phyloP scores from a whole-genome alignment of 768 basidiomycete genomes.

The Tubosaeta sp. region DNA sequence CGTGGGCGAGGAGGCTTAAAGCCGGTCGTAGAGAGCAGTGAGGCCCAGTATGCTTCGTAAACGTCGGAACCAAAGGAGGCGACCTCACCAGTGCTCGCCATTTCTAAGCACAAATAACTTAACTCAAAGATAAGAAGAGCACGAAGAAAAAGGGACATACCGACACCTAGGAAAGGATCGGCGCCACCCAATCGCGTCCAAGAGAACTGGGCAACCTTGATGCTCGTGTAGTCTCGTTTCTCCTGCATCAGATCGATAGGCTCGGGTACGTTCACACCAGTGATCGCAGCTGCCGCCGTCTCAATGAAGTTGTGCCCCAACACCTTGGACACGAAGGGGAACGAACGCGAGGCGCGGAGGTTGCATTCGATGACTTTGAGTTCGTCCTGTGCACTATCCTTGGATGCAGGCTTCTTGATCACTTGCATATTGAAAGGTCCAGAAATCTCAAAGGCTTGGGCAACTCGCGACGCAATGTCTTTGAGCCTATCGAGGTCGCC shows the following conservation, averaged over 20 bases:
- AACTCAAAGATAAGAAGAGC: slow-evolving; percentile 4
- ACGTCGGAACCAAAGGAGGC: slow-evolving; percentile 93
- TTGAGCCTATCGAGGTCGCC: slow-evolving; percentile 85
- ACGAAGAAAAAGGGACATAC: slow-evolving; percentile 42
- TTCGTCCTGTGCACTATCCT: slow-evolving; percentile 51
- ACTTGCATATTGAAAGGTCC: slow-evolving; percentile 99
- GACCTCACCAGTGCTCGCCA: slow-evolving; percentile 98
- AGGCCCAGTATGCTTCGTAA: slow-evolving; percentile 94
- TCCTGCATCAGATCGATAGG: slow-evolving; percentile 90
- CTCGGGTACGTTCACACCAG: slow-evolving; percentile 80
- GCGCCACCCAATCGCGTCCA: slow-evolving; percentile 97
- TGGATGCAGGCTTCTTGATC: slow-evolving; percentile 71
- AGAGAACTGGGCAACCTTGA: slow-evolving; percentile 98
- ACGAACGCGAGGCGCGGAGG: slow-evolving; percentile 93
- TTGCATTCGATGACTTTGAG: slow-evolving; percentile 99
- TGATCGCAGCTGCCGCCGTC: slow-evolving; percentile 84
- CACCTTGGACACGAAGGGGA: slow-evolving; percentile 99
- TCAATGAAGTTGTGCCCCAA: slow-evolving; percentile 97
- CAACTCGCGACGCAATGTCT: slow-evolving; percentile 92
- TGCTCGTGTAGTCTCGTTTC: slow-evolving; percentile 84
- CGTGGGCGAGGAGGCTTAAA: slow-evolving; percentile 85
- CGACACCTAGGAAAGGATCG: slow-evolving; percentile 94
- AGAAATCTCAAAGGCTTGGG: slow-evolving; percentile 90
- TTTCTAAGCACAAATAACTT: slow-evolving; percentile 49
- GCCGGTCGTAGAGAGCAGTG: slow-evolving; percentile 91